Conservation (phyloP, 2,329 filamentous ascomycete species). For the Macroventuria anomochaeta region DNA sequence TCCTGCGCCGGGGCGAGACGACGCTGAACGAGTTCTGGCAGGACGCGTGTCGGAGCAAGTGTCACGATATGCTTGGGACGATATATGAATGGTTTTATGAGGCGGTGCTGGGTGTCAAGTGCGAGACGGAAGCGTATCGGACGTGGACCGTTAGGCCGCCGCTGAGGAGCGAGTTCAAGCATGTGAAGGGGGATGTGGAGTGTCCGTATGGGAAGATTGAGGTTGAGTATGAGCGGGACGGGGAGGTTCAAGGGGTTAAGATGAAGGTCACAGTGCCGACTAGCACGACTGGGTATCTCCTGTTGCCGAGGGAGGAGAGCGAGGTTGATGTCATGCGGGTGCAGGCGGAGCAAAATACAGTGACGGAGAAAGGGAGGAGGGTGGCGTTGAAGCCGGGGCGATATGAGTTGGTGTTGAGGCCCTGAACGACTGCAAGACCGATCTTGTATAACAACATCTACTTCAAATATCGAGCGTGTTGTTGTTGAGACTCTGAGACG, state of each 20-base stretch:
- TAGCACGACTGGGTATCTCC: conserved; percentile 25
- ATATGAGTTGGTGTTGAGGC: conserved; percentile 13
- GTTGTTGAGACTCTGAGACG: conserved; percentile 45
- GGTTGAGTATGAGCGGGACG: conserved; percentile 27
- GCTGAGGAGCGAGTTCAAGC: conserved; percentile 50
- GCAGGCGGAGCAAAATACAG: background rate
- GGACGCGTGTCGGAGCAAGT: conserved; percentile 53
- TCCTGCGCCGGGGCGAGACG: conserved; percentile 55
- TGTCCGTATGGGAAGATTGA: conserved; percentile 51
- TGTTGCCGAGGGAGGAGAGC: conserved; percentile 22
- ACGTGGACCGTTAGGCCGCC: conserved; percentile 52
- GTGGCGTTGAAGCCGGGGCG: conserved; percentile 17
- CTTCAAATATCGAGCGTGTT: too few species aligned
- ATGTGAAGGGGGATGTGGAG: conserved; percentile 49
- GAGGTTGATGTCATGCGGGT: conserved; percentile 10
- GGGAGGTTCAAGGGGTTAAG: background rate
- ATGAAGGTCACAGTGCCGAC: conserved; percentile 35
- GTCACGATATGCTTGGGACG: conserved; percentile 58
- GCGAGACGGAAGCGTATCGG: conserved; percentile 49
- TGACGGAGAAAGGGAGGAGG: conserved; percentile 4
- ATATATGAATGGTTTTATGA: conserved; percentile 59
- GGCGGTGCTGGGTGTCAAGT: conserved; percentile 50
- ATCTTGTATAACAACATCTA: too few species aligned
- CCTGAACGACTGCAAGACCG: background rate
- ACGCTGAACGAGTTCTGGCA: conserved; percentile 56